Conservation (phyloP, 2,329 filamentous ascomycete genomes). For the Bretziella fagacearum region DNA sequence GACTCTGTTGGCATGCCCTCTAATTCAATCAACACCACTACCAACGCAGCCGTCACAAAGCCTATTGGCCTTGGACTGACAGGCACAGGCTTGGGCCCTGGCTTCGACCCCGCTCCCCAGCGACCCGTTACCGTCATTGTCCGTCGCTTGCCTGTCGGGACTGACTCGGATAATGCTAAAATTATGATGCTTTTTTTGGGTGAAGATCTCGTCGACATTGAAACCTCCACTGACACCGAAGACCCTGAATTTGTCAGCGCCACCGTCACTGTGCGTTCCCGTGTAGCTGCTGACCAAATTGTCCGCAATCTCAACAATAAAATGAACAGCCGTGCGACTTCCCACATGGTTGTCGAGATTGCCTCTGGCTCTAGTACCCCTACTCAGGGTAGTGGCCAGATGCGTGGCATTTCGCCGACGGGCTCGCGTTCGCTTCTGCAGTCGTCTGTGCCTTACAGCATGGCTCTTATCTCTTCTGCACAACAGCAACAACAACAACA, state of each 20-base stretch:
- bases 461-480: slow-evolving; percentile 18
- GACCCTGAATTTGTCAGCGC: slow-evolving; percentile 9
- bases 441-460: slow-evolving; percentile 9
- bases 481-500: slow-evolving; percentile 49
- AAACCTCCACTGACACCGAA: slow-evolving; percentile 3
- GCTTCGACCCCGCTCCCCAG: slow-evolving; percentile 14
- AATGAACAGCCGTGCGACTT: slow-evolving; percentile 12
- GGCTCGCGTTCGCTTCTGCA: slow-evolving; percentile 3
- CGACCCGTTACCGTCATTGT: slow-evolving; percentile 10
- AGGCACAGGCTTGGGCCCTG: neutral
- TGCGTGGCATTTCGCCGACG: slow-evolving; percentile 9
- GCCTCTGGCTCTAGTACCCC: slow-evolving; percentile 11
- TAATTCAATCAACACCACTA: neutral
- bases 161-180: slow-evolving; percentile 6
- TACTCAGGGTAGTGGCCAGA: slow-evolving; percentile 8
- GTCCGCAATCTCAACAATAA: slow-evolving; percentile 12
- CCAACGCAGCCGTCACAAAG: neutral
- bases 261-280: slow-evolving; percentile 9
- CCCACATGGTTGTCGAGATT: slow-evolving; percentile 10
- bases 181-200: slow-evolving; percentile 13
- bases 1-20: slow-evolving; percentile 6
- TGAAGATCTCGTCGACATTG: slow-evolving; percentile 13
- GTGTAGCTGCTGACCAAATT: slow-evolving; percentile 10
- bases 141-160: slow-evolving; percentile 10
- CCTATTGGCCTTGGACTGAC: neutral